Conservation (phyloP, 2,329 filamentous ascomycete genomes). For the Metarhizium album region DNA sequence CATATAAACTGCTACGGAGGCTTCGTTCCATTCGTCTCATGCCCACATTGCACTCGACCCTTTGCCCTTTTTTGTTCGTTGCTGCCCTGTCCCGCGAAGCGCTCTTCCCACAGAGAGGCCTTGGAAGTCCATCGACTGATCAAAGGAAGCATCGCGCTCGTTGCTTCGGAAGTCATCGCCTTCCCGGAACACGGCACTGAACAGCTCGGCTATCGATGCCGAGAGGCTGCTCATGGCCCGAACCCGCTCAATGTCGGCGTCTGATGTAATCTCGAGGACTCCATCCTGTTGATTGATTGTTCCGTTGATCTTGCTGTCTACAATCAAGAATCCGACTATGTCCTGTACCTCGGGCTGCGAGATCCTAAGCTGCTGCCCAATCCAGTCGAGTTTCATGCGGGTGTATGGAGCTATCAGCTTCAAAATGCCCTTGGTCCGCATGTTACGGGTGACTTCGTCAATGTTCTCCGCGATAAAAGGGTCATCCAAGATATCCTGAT, state of each 20-base stretch:
- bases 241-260: conserved; percentile 63
- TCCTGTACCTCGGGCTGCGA: conserved; percentile 80
- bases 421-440: conserved; percentile 90
- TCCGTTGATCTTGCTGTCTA: conserved; percentile 77
- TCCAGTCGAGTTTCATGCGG: conserved; percentile 77
- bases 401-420: conserved; percentile 94
- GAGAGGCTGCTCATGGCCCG: conserved; percentile 65
- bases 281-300: conserved; percentile 84
- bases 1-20: not conserved
- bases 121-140: conserved; percentile 19
- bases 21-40: not conserved
- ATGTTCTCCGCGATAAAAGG: conserved; percentile 98
- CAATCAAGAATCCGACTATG: conserved; percentile 87
- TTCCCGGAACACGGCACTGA: conserved; percentile 63
- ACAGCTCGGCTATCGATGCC: conserved; percentile 57
- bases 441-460: conserved; percentile 94
- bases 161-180: conserved; percentile 53
- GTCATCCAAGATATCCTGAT: conserved; percentile 81
- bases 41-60: conserved; percentile 1
- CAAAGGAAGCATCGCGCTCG: conserved; percentile 17
- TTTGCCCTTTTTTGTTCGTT: conserved; percentile 4
- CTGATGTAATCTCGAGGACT: conserved; percentile 68
- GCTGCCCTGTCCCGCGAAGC: conserved; percentile 3
- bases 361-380: conserved; percentile 81
- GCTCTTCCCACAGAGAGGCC: conserved; percentile 10